These are phyloP conservation scores for Coemansia sp. DNA, from an alignment of 371 early-diverging fungal genomes.

Conservation along the genomic window DNA sequence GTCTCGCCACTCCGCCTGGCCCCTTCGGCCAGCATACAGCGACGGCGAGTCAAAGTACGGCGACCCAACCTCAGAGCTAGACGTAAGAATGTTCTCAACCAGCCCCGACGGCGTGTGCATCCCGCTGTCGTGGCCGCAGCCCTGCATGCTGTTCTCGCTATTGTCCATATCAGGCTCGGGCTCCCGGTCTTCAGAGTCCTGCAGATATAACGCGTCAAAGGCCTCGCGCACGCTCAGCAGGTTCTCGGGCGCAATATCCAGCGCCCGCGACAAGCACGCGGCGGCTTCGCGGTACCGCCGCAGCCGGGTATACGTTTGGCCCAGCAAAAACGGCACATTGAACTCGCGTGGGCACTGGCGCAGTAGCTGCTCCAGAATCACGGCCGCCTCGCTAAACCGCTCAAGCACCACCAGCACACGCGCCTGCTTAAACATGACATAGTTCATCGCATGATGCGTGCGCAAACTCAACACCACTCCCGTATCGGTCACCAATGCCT, in stretches of 20 bases:
- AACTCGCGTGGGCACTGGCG: conserved; percentile 58
- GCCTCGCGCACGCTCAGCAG: conserved; percentile 56
- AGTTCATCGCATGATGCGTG: conserved; percentile 52
- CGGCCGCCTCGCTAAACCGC: conserved; percentile 57
- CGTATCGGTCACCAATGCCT: conserved; percentile 29
- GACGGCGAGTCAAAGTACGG: conserved; percentile 46
- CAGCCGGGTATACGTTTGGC: conserved; percentile 60
- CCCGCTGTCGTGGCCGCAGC: background rate
- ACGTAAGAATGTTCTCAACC: conserved; percentile 14
- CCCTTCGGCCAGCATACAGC: conserved; percentile 27
- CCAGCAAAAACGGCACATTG: conserved; percentile 66
- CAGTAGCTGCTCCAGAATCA: conserved; percentile 56
- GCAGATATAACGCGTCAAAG: conserved; percentile 54
- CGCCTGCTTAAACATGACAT: conserved; percentile 59
- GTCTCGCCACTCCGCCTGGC: conserved; percentile 29
- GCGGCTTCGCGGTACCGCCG: conserved; percentile 59
- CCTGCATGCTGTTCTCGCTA: background rate
- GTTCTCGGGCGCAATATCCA: conserved; percentile 60
- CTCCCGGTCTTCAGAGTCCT: conserved; percentile 29
- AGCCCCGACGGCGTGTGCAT: conserved; percentile 17
- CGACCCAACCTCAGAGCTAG: conserved; percentile 23
- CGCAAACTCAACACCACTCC: conserved; percentile 50
- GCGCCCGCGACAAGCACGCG: conserved; percentile 60
- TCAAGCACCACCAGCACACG: conserved; percentile 56
- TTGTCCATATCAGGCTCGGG: conserved; percentile 2